Evolutionary conservation across 495 filamentous ascomycete species (phyloP), one percentile per base, ranked within the genome.

Genomic region (Penicillium canariense): DNA sequence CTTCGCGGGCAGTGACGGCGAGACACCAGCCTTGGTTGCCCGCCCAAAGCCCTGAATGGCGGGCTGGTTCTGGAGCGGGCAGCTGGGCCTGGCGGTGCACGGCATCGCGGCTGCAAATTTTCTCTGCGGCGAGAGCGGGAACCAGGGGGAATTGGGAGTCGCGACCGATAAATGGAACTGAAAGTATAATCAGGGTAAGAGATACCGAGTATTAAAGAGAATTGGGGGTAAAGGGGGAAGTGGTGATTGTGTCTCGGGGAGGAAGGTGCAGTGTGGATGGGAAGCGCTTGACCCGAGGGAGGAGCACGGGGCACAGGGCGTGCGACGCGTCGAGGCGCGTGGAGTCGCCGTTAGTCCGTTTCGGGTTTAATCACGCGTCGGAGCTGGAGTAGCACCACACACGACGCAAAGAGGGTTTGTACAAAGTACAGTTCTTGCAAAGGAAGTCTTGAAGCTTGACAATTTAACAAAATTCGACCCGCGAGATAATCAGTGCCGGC

Each of bases 41-140:
- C 70, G 68, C 61, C 70, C 62, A 50, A 77, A 77, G 53, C 49
- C 60, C 44, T 76, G 72, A 45, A 77, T 77, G 26, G 61, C 66
- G 20, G 56, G 57, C 51, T 74, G 74, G 8, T 50, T 53, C 27
- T 62, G 68, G 48, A 68, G 59, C 55, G 72, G 66, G 66, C 65
- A 39, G 62, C 65, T 54, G 40, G 58, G 55, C 55, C 66, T 58
- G 27, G 70, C 48, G 48, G 65, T 57, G 56, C 70, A 69, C 59
- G 69, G 70, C 73, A 76, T 76, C 61, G 68, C 59, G 51, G 35
- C 53, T 65, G 52, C 62, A 62, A 50, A 32, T 58, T 68, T 68
- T 66, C 57, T 54, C 45, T 31, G 20, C 48, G 23, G 34, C 31
- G 30, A 36, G 22, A 45, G 34, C 45, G 42, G 53, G 34, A 44